Conservation (phyloP, 805 yeast genomes). For the Lipomyces yamadae region DNA sequence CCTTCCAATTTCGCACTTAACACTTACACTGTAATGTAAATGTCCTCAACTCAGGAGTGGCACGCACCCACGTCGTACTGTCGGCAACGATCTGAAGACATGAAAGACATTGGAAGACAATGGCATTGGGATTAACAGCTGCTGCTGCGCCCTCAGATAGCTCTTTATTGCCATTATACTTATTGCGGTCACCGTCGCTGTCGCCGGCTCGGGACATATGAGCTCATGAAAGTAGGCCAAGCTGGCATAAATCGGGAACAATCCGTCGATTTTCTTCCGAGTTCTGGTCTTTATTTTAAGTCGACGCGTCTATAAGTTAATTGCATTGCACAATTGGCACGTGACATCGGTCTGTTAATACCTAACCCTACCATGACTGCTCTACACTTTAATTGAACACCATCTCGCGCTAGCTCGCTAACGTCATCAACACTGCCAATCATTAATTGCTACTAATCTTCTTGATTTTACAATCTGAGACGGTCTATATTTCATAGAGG, state of each 20-base stretch:
- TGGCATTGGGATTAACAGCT: slow-evolving; percentile 28
- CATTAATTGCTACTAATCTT: neutral
- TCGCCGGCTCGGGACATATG: slow-evolving; percentile 11
- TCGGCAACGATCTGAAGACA: slow-evolving; percentile 42
- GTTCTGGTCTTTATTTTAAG: slow-evolving; percentile 40
- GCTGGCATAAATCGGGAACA: neutral
- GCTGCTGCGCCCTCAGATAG: neutral
- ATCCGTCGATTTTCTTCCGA: slow-evolving; percentile 44
- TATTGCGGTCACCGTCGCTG: slow-evolving; percentile 3
- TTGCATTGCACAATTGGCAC: neutral
- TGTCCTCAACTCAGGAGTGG: slow-evolving; percentile 35
- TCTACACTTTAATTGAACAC: too few species aligned
- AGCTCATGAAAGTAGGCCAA: slow-evolving; percentile 4
- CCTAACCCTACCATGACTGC: neutral
- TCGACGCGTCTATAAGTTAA: neutral
- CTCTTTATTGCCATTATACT: slow-evolving; percentile 7
- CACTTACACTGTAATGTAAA: slow-evolving; percentile 36
- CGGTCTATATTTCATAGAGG: neutral
- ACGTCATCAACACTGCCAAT: neutral
- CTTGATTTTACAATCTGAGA: neutral
- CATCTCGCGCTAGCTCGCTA: neutral
- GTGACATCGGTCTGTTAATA: neutral
- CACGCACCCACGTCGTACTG: slow-evolving; percentile 40
- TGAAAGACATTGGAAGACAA: slow-evolving; percentile 41
- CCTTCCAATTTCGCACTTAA: neutral